A percentile compares a stretch with the other conserved stretches of the same genome.
Evolutionary conservation across 805 yeast species (phyloP).

Genomic region (Scheffersomyces spartinae): DNA sequence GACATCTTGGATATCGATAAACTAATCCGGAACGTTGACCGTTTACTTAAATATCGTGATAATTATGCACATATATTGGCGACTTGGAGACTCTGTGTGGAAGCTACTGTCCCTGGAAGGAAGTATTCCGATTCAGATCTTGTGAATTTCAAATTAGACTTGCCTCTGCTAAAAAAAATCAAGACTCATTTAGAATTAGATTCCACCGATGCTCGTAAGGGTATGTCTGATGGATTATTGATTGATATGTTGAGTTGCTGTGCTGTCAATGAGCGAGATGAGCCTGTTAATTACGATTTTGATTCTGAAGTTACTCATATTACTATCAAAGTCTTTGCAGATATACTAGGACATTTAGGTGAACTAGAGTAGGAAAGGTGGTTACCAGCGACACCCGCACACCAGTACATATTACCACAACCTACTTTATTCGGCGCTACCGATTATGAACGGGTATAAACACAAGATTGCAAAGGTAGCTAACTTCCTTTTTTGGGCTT

Average conservation of each 20-base stretch:
- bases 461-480: no score
- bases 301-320: conserved; percentile 16
- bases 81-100: conserved; percentile 25
- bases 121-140: no score
- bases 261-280: conserved; percentile 15
- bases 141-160: conserved; percentile 10
- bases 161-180: conserved; percentile 18
- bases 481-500: no score
- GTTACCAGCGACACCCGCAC: background rate
- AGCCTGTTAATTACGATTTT: conserved; percentile 17
- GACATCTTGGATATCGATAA: conserved; percentile 33
- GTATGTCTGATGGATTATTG: conserved; percentile 18
- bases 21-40: conserved; percentile 14
- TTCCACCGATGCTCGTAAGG: conserved; percentile 6
- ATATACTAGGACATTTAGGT: conserved; percentile 27
- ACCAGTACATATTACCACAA: conserved; percentile 2
- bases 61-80: conserved; percentile 13
- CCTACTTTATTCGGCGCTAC: conserved; percentile 7
- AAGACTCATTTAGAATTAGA: conserved; percentile 20
- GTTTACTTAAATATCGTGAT: conserved; percentile 22
- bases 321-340: conserved; percentile 29
- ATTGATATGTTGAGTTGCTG: conserved; percentile 33
- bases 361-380: conserved; percentile 14
- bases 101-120: conserved; percentile 6
- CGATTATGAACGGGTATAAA: no score